Evolutionary conservation across 116 monocot genomes (phyloP).

Genomic region (Trichopus zeylanicus): DNA sequence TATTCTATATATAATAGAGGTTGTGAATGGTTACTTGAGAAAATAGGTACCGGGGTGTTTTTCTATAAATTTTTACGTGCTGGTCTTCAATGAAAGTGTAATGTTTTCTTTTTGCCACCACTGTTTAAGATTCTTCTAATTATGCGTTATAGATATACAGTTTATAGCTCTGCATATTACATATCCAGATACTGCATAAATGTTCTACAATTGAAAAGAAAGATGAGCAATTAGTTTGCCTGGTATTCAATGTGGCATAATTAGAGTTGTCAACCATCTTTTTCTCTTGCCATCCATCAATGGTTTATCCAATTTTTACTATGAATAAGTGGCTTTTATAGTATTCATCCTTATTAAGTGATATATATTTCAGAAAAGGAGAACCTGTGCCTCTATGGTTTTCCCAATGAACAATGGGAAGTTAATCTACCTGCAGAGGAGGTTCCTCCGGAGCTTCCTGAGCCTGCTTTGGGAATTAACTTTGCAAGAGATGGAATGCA

Average conservation of each 20-base stretch:
- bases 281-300: background rate
- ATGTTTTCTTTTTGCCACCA: too few species aligned
- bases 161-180: background rate
- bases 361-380: constrained; percentile 22
- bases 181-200: background rate
- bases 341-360: background rate
- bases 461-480: constrained; percentile 56
- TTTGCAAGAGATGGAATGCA: constrained; percentile 77
- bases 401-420: constrained; percentile 48
- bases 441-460: constrained; percentile 52
- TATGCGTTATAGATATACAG: background rate
- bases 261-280: background rate
- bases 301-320: background rate
- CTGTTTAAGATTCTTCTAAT: background rate
- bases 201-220: background rate
- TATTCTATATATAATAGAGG: too few species aligned
- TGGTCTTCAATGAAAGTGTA: too few species aligned
- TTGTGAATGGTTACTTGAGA: too few species aligned
- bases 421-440: constrained; percentile 52
- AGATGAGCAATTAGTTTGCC: background rate
- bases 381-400: constrained; percentile 49
- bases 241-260: background rate
- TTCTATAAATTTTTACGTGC: too few species aligned
- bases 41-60: too few species aligned
- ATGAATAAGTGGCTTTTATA: background rate